Percentiles rank a stretch among this genome's conserved stretches.
Evolutionary conservation across 2,329 filamentous ascomycete species (phyloP).

Genomic region (Fusarium sp.): DNA sequence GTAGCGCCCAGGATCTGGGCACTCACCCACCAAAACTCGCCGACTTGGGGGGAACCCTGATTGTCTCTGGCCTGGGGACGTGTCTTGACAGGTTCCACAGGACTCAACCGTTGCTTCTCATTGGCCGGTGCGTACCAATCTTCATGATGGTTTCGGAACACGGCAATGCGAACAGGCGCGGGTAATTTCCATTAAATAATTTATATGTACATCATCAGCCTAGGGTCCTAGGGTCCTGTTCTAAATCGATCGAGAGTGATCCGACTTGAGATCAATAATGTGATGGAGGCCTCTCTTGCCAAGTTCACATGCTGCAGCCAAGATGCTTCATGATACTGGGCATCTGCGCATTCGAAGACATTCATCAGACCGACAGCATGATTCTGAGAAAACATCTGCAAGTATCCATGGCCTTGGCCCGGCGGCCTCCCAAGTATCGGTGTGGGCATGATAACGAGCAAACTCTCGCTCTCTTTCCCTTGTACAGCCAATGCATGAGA

Average conservation of each 20-base stretch:
- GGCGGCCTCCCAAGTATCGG: background rate
- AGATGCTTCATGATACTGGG: background rate
- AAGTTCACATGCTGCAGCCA: background rate
- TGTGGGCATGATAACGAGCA: background rate
- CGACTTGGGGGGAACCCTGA: slow-evolving; percentile 22
- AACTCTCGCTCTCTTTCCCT: slow-evolving; percentile 33
- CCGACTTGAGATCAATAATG: background rate
- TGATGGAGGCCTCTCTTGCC: background rate
- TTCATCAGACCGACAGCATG: background rate
- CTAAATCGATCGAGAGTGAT: background rate
- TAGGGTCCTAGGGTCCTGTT: background rate
- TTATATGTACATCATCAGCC: background rate
- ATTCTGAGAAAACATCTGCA: background rate
- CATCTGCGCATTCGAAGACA: background rate
- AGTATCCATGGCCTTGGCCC: background rate
- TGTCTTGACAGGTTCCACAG: slow-evolving; percentile 3
- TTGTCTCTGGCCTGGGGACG: slow-evolving; percentile 5
- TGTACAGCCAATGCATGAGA: slow-evolving; percentile 46
- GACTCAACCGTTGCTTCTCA: background rate
- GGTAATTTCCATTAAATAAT: slow-evolving; percentile 8
- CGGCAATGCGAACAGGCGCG: slow-evolving; percentile 25
- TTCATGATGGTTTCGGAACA: slow-evolving; percentile 32
- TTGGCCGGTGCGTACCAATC: slow-evolving; percentile 7
- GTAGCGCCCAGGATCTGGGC: slow-evolving; percentile 13
- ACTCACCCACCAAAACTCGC: slow-evolving; percentile 3